Base-by-base conservation (phyloP, 2,329 filamentous ascomycete genomes). In the Didymella exigua region DNA sequence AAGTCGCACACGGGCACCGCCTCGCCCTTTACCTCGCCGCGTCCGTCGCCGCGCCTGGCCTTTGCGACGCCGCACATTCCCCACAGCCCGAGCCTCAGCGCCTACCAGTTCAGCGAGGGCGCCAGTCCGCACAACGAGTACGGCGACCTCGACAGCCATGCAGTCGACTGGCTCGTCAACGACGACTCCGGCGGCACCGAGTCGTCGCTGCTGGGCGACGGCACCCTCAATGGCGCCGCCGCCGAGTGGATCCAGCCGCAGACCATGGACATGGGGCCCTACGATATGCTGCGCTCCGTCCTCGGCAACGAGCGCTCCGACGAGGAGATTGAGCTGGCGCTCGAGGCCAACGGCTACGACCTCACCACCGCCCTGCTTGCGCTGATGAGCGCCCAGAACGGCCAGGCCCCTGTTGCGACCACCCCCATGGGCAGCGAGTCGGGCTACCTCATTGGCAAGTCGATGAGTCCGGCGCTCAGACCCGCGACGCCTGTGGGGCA, bases 261-360 rank as follows among this genome's bases (percentile, higher is more conserved):
- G 71, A 89, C 89, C 69, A 85, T 86, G 52, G 93, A 98, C 70
- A 98, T 99, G 93, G 96, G 91, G 54, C 93, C 95, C 0, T 96
- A 97, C 76, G 95, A 99, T 72, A 98, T 99, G 85, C 82, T 99
- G 51, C 90, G 95, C 58, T 97, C 93, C 5, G 96, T 99, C 34
- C 82, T 99, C 23, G 91, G 93, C 42, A 91, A 95, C 66, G 87
- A 91, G 49, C 89, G 90, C 69, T 89, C 91, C 2, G 93, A 98
- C 67, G 93, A 98, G 46, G 95, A 99, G 75, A 93, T 99, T 42
- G 93, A 97, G 72, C 84, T 87, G n/a, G 91, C 93, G 4, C 83
- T 99, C 41, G 91, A 93, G 62, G 83, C 86, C 54, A 93, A 97
- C 72, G 89, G 90, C 52, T 99, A 97, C 72, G 95, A 99, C 70